Evolutionary conservation across 1,284 basidiomycete species (phyloP), one percentile per base, ranked within the genome.

Genomic region (Cryptococcus sp.): DNA sequence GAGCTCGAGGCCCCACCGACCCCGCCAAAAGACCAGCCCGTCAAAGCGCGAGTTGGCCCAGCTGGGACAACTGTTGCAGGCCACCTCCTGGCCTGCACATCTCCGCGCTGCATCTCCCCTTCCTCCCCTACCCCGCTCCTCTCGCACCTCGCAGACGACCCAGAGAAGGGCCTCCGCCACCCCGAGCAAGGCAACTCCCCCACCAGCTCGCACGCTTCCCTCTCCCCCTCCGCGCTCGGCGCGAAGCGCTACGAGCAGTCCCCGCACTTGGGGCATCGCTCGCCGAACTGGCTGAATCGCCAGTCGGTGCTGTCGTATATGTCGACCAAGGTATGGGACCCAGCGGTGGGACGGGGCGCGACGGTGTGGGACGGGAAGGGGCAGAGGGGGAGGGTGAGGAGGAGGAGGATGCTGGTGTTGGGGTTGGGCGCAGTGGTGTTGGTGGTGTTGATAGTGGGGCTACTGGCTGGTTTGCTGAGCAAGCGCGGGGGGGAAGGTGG

Each of bases 391-490:
- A 37, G 21, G 43, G 12, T 51, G 54, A 42, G 36, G 53, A 43
- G 44, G 53, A 43, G 44, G 46, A 56, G 48, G 57, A 20, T 39
- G 53, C 40, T 57, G 21, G 20, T 56, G 3, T 21, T 59, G 20
- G 48, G 44, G 18, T 23, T 65, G 1, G 52, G 51, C n/a, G 55
- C 55, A 23, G 18, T 60, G 13, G n/a, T 64, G 5, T 55, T 59
- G 11, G 50, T 69, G 20, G 53, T 59, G n/a, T 36, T 69, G 33
- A 61, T 70, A 16, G 52, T 57, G 1, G 69, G 69, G 4, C 36
- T 70, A 23, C 52, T 70, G 15, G 67, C 53, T 3, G 69, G 67
- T 16, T 53, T 70, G 12, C 47, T 70, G 40, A 37, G 47, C 4
- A 55, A 50, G 37, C 57, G 62, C 33, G 36, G 37, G 18, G 49